Base-by-base conservation (phyloP, 1,284 basidiomycete species). In the Sporisorium reilianum region DNA sequence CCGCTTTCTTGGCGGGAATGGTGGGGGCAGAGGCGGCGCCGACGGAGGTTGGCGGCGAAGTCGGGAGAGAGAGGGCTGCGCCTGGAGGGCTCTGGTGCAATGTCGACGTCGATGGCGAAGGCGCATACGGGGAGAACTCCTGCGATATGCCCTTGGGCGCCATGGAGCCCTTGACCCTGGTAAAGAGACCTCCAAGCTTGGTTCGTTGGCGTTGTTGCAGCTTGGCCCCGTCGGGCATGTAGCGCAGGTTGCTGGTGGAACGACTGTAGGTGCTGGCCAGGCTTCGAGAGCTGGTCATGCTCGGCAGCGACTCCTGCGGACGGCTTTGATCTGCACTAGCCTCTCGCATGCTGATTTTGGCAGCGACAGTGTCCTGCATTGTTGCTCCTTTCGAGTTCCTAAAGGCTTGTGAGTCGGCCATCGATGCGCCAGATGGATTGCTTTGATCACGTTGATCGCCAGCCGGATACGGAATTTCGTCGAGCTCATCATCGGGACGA, bases 161-260 rank as follows among this genome's bases (percentile, higher is more conserved):
- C 16, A 54, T 46, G 14, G 70, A 64, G 6, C 54, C 61, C 26
- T 68, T 74, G 45, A 68, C 50, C 32, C 42, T 64, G 40, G 28
- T 49, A 18, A 74, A 53, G 41, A 74, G 53, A 51, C 62, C 58
- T 12, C 61, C 64, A 12, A 74, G 41, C 44, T 58, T 68, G 54
- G 56, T 38, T 5, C 60, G 51, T 10, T 48, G 28, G 9, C 46
- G 32, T 22, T 60, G 56, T 18, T 64, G 66, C n/a, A 42, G 30
- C 46, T 49, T 2, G 61, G 23, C n/a, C 26, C 16, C 7, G n/a
- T 54, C 45, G 11, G 42, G 23, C 8, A 9, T 36, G n/a, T 58
- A 42, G 36, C 58, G 55, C 10, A 63, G 34, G 34, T 68, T 62
- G 55, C 60, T 58, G 9, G 62, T 65, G 34, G 68, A 65, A 8